Evolutionary conservation across 148 eudicot species (phyloP).

Genomic region (Cornus florida): DNA sequence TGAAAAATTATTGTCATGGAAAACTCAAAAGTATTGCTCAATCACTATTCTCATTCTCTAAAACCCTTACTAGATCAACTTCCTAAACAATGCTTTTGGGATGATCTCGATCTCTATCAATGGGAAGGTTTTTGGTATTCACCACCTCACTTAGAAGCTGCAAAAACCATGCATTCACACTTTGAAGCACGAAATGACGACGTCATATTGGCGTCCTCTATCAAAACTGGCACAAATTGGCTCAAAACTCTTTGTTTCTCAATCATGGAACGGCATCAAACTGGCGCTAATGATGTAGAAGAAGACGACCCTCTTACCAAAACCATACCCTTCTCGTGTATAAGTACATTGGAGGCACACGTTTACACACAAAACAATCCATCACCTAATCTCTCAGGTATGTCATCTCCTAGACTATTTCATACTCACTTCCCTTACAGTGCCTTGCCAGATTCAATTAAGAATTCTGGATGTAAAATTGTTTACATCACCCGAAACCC

Average conservation of each 20-base stretch:
- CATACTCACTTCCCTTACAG: no score
- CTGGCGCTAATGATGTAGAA: background rate
- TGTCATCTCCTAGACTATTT: no score
- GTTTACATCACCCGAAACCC: conserved; percentile 9
- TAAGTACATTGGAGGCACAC: background rate
- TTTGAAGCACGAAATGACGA: conserved; percentile 13
- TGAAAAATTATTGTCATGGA: no score
- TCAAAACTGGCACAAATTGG: background rate
- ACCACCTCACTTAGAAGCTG: conserved; percentile 7
- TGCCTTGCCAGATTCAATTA: no score
- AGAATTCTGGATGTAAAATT: no score
- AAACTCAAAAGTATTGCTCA: no score
- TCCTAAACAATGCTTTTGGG: background rate
- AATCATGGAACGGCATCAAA: background rate
- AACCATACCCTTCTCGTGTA: background rate
- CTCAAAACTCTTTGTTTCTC: background rate
- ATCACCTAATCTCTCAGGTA: background rate
- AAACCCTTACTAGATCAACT: conserved; percentile 4
- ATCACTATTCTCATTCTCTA: background rate
- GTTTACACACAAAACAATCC: background rate
- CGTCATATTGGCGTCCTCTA: background rate
- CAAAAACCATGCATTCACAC: conserved; percentile 3
- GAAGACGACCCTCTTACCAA: background rate
- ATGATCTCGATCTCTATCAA: background rate
- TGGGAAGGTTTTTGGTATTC: conserved; percentile 14